Evolutionary conservation across 2,329 filamentous ascomycete genomes (phyloP), one percentile per base, ranked within the genome.

Genomic region (Coleophoma cylindrospora): DNA sequence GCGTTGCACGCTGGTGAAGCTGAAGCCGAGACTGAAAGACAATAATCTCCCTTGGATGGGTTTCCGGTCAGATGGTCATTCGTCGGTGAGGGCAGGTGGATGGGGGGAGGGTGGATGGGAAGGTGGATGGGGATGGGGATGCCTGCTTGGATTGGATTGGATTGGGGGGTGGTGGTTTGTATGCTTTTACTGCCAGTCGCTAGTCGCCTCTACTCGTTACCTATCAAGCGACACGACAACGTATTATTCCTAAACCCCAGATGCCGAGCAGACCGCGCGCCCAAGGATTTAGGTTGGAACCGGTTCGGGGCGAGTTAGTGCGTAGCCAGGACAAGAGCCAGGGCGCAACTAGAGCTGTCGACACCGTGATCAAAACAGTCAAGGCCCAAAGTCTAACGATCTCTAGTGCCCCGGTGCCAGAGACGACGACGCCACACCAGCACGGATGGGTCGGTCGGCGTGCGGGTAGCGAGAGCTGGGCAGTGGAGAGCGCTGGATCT

Each of bases 301-400:
- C 27, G 49, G 51, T 59, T 51, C 54, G 57, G 43, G 34, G 33
- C 27, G 19, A 44, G 41, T 32, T 27, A 38, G 13, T 14, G 36
- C 14, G 36, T 38, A 7, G 14, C 36, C 13, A 38, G 36, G 15
- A 38, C 36, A 13, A 9, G 36, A 38, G 36, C 36, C 13, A 38
- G 36, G 13, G 11, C 27, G 27, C 7, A 27, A 27, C 27, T 27
- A 27, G 27, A 27, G 27, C 27, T 27, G 27, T 27, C 27, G 27
- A 27, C 27, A 27, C 27, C 27, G 27, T 27, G 27, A 27, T 27
- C 27, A 27, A 27, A 27, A 27, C 7, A 27, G 27, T 27, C 27
- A 27, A 27, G 27, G 27, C 27, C 27, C 27, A 27, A 27, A 27
- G 27, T 27, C 9, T 27, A 27, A 27, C 27, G 27, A 27, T 10